Base-by-base conservation (phyloP, 352 stramenopile genomes). In the Bremia lactucae region DNA sequence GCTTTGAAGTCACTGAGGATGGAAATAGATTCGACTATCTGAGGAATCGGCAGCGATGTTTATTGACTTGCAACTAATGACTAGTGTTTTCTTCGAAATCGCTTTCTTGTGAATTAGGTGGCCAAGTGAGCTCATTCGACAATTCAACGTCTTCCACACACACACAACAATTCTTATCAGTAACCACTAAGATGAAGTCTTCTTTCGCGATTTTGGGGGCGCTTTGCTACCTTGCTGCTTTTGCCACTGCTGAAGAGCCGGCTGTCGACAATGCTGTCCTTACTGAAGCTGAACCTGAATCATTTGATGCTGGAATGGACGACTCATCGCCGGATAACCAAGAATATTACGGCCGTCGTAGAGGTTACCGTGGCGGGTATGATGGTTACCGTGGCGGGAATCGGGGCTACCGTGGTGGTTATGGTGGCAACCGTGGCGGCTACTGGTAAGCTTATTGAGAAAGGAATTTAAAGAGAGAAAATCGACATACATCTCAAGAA, bases 161-260 rank as follows among this genome's bases (percentile, higher is more conserved):
- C n/a, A 44, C 22, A 19, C 37, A 45, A 45, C 7, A 16, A 26
- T 14, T 16, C 33, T 18, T 31, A 20, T 16, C 16, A 11, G 3
- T n/a, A 7, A 31, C 22, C 31, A 15, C 7, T 16, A 28, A 29
- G n/a, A 46, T 46, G 39, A 46, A 46, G 39, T 29, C 26, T 22
- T 34, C 33, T n/a, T 11, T 52, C 28, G 48, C 40, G 13, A 34
- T 56, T 15, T 13, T 46, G 15, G 40, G 33, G 34, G 34, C 26
- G 11, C 20, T 51, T 19, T 42, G 35, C 26, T 51, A 37, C 35
- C 16, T 50, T 41, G 33, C 23, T 6, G 20, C 48, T 24, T 34
- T 55, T 21, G 26, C 26, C 16, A 18, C 10, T 44, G 49, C 35
- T 19, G 36, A 46, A 9, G 49, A 58, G 6, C 23, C 36, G 24